Conservation (phyloP, 495 filamentous ascomycete genomes). For the Cudoniella acicularis region DNA sequence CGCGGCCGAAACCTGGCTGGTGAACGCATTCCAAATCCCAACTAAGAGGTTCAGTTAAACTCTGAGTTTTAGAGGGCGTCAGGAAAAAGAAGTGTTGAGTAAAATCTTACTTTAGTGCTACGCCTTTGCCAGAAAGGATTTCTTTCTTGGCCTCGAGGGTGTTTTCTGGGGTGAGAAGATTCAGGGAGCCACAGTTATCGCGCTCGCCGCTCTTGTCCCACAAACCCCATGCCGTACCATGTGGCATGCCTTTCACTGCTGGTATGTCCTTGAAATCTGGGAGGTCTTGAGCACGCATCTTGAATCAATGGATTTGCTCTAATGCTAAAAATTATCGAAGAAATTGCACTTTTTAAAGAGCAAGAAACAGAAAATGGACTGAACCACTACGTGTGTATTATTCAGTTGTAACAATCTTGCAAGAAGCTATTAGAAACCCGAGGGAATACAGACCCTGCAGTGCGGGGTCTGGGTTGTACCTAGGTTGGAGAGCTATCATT, state of each 20-base stretch:
- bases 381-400: too few species aligned
- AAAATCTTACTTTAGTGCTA: conserved; percentile 52
- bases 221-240: conserved; percentile 63
- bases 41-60: conserved; percentile 26
- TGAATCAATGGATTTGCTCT: conserved; percentile 1
- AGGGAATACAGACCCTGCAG: too few species aligned
- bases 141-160: conserved; percentile 47
- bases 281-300: conserved; percentile 24
- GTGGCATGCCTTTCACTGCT: conserved; percentile 53
- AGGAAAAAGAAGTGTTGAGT: neutral
- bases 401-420: too few species aligned
- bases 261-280: conserved; percentile 58
- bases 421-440: too few species aligned
- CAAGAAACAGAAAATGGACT: too few species aligned
- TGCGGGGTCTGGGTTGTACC: too few species aligned
- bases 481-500: too few species aligned
- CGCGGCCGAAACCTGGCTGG: conserved; percentile 37
- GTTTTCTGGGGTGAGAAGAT: conserved; percentile 53
- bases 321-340: too few species aligned
- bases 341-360: too few species aligned
- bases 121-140: conserved; percentile 50
- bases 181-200: conserved; percentile 53
- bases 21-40: conserved; percentile 51
- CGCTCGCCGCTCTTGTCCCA: conserved; percentile 60
- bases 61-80: neutral